phyloP scores from a whole-genome alignment of 2,329 filamentous ascomycete species.

The Fusarium protoensiforme region DNA sequence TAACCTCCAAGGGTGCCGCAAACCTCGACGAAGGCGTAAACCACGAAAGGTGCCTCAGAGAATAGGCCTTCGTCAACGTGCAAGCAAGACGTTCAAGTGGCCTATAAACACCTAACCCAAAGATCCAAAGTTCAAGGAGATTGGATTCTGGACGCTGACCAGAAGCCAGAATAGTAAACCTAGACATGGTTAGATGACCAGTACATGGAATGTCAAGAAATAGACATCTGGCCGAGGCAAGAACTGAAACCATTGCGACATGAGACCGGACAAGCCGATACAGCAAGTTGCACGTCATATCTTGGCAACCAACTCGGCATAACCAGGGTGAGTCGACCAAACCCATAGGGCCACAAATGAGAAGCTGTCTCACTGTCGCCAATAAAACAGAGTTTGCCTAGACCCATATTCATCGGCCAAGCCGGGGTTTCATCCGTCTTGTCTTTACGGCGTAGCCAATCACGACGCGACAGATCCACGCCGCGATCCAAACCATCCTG shows the following conservation, averaged over 20 bases:
- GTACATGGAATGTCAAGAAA: neutral
- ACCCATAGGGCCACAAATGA: neutral
- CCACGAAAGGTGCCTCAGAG: conserved; percentile 17
- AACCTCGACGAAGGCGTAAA: conserved; percentile 3
- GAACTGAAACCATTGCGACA: neutral
- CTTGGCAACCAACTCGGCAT: neutral
- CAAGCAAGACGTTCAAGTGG: conserved; percentile 8
- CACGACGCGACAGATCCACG: neutral
- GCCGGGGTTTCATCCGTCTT: neutral
- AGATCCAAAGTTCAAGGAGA: conserved; percentile 22
- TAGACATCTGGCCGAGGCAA: neutral
- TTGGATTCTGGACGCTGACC: conserved; percentile 27
- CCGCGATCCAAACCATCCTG: neutral
- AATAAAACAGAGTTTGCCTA: neutral
- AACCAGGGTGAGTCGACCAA: neutral
- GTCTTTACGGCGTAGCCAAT: neutral
- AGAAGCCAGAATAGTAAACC: conserved; percentile 6
- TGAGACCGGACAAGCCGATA: neutral
- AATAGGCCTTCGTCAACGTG: conserved; percentile 18
- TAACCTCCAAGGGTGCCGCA: conserved; percentile 10
- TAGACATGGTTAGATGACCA: too few relatives aligned
- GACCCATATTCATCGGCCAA: neutral
- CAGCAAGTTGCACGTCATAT: neutral
- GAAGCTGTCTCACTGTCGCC: neutral
- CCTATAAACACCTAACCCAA: conserved; percentile 25